A percentile compares a stretch with the other conserved stretches of the same genome.
phyloP scores from a whole-genome alignment of 106 monocot genomes.

The Posidonia australis region DNA sequence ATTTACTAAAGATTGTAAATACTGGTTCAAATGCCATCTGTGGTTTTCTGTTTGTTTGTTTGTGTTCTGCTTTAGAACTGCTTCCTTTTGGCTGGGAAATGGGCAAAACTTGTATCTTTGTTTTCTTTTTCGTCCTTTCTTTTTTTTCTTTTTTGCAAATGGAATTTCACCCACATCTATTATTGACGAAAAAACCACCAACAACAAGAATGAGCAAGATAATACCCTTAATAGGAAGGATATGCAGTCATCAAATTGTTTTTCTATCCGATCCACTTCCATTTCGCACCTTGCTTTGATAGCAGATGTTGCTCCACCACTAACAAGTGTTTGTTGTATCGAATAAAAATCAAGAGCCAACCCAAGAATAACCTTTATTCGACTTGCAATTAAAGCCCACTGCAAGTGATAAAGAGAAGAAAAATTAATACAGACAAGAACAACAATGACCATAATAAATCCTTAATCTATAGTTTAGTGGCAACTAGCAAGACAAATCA shows the following conservation, averaged over 20 bases:
- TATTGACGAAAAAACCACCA: no score
- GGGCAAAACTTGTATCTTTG: no score
- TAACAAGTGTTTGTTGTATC: conserved; percentile 53
- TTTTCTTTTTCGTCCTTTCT: no score
- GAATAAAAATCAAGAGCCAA: conserved; percentile 80
- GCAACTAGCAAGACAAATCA: no score
- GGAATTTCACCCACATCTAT: no score
- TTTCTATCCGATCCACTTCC: conserved; percentile 82
- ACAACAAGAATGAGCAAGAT: neutral
- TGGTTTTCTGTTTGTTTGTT: no score
- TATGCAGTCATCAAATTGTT: conserved; percentile 89
- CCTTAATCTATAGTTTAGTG: neutral
- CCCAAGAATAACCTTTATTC: conserved; percentile 77
- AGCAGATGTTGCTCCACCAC: conserved; percentile 62
- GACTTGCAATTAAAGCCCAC: conserved; percentile 88
- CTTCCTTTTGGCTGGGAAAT: no score
- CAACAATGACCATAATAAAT: neutral
- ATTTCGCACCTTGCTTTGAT: conserved; percentile 80
- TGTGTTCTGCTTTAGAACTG: no score
- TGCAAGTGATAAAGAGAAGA: conserved; percentile 16
- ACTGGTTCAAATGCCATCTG: no score
- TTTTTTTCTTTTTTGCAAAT: no score
- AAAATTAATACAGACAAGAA: no score
- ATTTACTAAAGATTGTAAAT: no score
- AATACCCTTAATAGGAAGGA: conserved; percentile 85